These are phyloP conservation scores for Candida germanica DNA, from an alignment of 805 yeast genomes.

Conservation along the genomic window DNA sequence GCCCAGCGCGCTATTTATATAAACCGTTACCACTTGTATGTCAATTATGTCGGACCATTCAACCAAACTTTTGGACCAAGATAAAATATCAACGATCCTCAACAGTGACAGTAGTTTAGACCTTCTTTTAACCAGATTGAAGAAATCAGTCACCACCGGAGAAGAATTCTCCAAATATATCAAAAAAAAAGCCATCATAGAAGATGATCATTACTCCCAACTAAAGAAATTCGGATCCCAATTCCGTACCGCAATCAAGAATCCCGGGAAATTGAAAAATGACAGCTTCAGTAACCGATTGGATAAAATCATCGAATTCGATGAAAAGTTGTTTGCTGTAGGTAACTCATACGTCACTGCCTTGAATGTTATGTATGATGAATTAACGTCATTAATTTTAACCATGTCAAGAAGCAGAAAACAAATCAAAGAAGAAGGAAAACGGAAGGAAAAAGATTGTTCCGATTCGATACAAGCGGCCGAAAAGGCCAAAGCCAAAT, in stretches of 20 bases:
- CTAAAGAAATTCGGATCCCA: conserved; percentile 66
- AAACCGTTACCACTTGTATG: too few species aligned
- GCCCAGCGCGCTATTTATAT: too few species aligned
- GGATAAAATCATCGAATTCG: conserved; percentile 68
- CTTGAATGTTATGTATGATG: conserved; percentile 81
- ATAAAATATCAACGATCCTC: conserved; percentile 48
- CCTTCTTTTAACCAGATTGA: conserved; percentile 65
- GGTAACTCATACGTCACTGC: conserved; percentile 76
- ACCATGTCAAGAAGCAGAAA: conserved; percentile 75
- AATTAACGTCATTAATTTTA: conserved; percentile 65
- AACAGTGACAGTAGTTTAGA: conserved; percentile 77
- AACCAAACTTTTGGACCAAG: conserved; percentile 11
- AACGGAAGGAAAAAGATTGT: conserved; percentile 79
- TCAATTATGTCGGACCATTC: conserved; percentile 9
- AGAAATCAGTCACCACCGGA: conserved; percentile 75
- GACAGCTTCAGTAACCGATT: conserved; percentile 68
- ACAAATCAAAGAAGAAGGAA: conserved; percentile 74
- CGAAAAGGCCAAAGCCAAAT: conserved; percentile 77
- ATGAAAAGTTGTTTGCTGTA: conserved; percentile 68
- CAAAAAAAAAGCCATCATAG: conserved; percentile 72
- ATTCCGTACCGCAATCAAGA: conserved; percentile 47
- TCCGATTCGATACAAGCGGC: conserved; percentile 77
- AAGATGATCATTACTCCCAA: conserved; percentile 75
- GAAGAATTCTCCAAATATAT: conserved; percentile 82
- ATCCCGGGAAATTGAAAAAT: conserved; percentile 43